phyloP scores from a whole-genome alignment of 2,329 filamentous ascomycete species.

The Xylaria digitata region DNA sequence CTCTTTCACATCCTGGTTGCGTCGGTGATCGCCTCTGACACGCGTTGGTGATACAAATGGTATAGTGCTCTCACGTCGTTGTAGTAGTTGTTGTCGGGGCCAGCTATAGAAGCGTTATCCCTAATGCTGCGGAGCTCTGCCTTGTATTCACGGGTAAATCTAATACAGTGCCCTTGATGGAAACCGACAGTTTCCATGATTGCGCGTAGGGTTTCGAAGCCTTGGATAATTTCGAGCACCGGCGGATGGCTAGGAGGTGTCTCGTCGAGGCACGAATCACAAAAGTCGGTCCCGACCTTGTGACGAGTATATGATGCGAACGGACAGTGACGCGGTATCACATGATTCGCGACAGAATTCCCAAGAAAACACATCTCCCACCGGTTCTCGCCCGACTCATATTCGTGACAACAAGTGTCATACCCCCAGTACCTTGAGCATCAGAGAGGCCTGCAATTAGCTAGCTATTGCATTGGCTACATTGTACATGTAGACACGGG shows the following conservation, averaged over 20 bases:
- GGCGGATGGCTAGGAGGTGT: slow-evolving; percentile 24
- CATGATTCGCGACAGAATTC: not conserved
- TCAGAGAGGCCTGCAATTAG: slow-evolving; percentile 6
- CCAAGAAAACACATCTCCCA: slow-evolving; percentile 9
- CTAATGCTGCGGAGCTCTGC: slow-evolving; percentile 8
- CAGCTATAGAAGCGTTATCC: not conserved
- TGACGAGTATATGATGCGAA: slow-evolving; percentile 9
- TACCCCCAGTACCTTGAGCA: slow-evolving; percentile 27
- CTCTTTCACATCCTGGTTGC: too few relatives aligned
- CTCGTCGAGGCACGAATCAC: slow-evolving; percentile 25
- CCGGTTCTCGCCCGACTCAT: not conserved
- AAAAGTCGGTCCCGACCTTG: slow-evolving; percentile 13
- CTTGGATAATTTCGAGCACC: slow-evolving; percentile 6
- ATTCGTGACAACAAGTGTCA: slow-evolving; percentile 24
- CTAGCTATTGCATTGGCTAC: not conserved
- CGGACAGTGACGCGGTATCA: slow-evolving; percentile 11
- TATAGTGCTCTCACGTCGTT: slow-evolving; percentile 22
- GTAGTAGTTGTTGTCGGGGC: slow-evolving; percentile 29
- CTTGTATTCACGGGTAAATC: slow-evolving; percentile 13
- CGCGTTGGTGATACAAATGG: slow-evolving; percentile 2
- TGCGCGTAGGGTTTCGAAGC: slow-evolving; percentile 11
- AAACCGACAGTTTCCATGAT: not conserved
- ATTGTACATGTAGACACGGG: not conserved
- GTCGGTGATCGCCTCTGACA: not conserved
- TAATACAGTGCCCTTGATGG: not conserved